These are phyloP conservation scores for Coemansia erecta DNA, from an alignment of 192 early-diverging fungal genomes.

Conservation along the genomic window DNA sequence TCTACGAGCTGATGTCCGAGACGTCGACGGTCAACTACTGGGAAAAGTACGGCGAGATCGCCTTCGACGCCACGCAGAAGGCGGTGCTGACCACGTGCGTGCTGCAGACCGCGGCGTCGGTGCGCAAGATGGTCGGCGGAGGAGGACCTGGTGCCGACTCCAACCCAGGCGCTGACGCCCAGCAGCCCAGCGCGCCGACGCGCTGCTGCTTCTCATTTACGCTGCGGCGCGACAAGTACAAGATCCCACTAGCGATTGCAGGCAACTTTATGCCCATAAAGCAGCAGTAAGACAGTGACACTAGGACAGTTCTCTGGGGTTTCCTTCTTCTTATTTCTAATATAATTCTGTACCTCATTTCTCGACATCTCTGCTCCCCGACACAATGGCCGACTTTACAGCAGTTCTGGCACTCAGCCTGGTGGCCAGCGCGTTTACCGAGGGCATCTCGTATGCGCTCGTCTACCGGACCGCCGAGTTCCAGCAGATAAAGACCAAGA, in stretches of 20 bases:
- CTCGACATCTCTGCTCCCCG: not conserved
- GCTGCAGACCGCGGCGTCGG: constrained; percentile 53
- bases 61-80: constrained; percentile 95
- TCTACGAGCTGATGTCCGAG: constrained; percentile 84
- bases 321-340: not conserved
- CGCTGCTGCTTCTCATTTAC: constrained; percentile 95
- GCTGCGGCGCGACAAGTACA: constrained; percentile 90
- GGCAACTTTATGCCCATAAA: constrained; percentile 69
- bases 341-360: not conserved
- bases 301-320: no score
- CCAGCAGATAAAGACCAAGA: constrained; percentile 44
- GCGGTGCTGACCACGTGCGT: constrained; percentile 93
- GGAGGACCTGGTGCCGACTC: constrained; percentile 9
- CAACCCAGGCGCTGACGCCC: constrained; percentile 20
- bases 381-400: constrained; percentile 34
- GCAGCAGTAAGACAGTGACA: not conserved
- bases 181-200: constrained; percentile 47
- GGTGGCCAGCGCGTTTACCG: constrained; percentile 30
- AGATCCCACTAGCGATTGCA: constrained; percentile 76
- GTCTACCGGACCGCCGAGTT: constrained; percentile 47
- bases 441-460: constrained; percentile 43
- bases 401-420: constrained; percentile 35
- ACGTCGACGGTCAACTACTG: constrained; percentile 96
- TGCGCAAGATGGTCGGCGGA: constrained; percentile 32
- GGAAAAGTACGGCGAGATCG: constrained; percentile 98